Conservation (phyloP, 345 rosid species). For the Brassica juncea region DNA sequence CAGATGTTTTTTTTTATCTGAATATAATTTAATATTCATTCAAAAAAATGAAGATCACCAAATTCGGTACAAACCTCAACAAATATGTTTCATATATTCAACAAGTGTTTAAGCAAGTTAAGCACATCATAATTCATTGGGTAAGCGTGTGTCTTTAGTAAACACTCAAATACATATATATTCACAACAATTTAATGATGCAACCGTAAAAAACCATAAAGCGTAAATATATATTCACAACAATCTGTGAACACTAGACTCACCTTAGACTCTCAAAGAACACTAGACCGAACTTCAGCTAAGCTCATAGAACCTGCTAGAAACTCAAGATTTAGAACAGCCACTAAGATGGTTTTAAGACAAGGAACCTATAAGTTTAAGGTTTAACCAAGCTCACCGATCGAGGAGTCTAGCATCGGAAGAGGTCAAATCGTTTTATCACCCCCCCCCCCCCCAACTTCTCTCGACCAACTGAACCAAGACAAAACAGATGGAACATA, state of each 20-base stretch:
- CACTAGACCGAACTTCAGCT: neutral
- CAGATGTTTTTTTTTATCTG: too few species aligned
- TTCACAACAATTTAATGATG: neutral
- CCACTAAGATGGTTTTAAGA: too few species aligned
- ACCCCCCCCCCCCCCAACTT: too few species aligned
- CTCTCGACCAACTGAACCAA: too few species aligned
- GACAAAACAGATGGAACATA: too few species aligned
- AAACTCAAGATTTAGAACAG: too few species aligned
- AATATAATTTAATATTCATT: too few species aligned
- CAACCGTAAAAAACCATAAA: neutral
- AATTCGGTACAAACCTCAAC: neutral
- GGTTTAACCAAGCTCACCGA: too few species aligned
- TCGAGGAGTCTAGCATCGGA: too few species aligned
- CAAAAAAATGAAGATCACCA: neutral
- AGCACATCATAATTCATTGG: neutral
- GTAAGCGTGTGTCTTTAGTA: neutral
- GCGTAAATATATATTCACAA: neutral
- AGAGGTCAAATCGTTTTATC: too few species aligned
- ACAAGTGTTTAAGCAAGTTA: neutral
- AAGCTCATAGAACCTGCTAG: neutral
- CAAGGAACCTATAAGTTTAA: too few species aligned
- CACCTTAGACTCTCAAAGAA: neutral
- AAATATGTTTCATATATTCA: neutral
- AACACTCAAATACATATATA: neutral
- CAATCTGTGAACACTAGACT: neutral